Evolutionary conservation across 495 filamentous ascomycete genomes (phyloP), one percentile per base, ranked within the genome.

Genomic region (Xylaria intraflava): DNA sequence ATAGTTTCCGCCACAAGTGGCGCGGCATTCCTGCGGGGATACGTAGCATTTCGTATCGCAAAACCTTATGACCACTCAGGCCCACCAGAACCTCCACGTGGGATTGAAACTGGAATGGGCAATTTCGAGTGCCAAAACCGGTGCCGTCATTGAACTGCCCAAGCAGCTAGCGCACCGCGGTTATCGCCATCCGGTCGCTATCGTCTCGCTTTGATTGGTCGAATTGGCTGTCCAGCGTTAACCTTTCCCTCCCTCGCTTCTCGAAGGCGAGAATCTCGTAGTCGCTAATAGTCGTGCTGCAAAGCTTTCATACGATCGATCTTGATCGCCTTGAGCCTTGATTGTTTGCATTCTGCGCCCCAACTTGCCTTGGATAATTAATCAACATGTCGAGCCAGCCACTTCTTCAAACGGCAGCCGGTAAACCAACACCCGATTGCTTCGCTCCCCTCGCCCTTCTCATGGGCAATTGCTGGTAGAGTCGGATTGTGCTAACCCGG

Each of bases 361-460:
- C 26, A 31, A 49, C 33, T 35, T 22, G 7, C 14, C 29, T 14
- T 16, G 20, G 22, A 8, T 29, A 38, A 17, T 35, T 2, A 9
- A 16, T 42, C 62, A 61, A 26, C 49, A 97, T 97, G 92, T 97
- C 92, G n/a, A 88, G 84, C 67, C 91, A 95, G 72, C 93, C 92
- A 61, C 86, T 97, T 56, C 86, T 97, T 50, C 88, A 94, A 65
- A 88, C 88, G 8, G 87, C 91, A 24, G 90, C 89, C 53, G 84
- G 85, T 87, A 75, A 62, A 77, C 71, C 46, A 51, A 53, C 17
- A 43, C 39, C 45, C 42, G 16, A 53, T 23, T 23, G 24, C 29
- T 17, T 33, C 24, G 10, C 1, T 26, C 33, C 31, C 10, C 23
- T 39, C 50, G 26, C 36, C 44, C 29, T 43, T 51, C 31, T 26